Base-by-base conservation (phyloP, 495 filamentous ascomycete genomes). In the Podospora didyma region DNA sequence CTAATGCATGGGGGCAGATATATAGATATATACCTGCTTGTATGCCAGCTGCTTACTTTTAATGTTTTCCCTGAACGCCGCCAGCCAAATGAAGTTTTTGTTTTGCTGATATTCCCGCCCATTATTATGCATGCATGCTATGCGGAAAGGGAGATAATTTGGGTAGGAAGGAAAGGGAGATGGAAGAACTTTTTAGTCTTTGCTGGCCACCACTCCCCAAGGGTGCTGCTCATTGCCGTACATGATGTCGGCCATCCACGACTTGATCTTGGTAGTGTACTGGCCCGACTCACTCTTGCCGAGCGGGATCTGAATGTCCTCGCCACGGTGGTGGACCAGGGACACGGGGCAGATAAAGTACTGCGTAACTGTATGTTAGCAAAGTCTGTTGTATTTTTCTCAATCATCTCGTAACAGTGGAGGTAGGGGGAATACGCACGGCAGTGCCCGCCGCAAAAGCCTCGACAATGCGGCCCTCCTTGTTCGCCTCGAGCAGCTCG, bases 381-480 rank as follows among this genome's bases (percentile, higher is more conserved):
- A 17, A 37, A 45, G 37, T 41, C 14, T 37, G 7, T 37, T 37
- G 14, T 7, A 37, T 35, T 35, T 7, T 14, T 35, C 7, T 7
- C 7, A 14, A 35, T 7, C 14, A 35, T 7, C 7, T 7, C 7
- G 11, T 41, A 17, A 4, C 35, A 2, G 12, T 19, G 14, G 19
- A 21, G 21, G 16, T 39, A 45, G 48, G 17, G 39, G 28, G 31
- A 54, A 54, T 44, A 68, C 85, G 75, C 76, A 89, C 88, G 54
- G 92, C 92, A 63, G 92, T 96, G 10, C 92, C 92, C 41, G 87
- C 85, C 22, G 87, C 89, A 63, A 97, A 96, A 1, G 89, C 82
- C 72, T 96, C 92, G 17, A 96, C 62, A 41, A 96, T 70, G 10
- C 92, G 75, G 3, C 89, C 90, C 68, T 96, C 89, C 51, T 81